These are phyloP conservation scores for Pleurotus citrinopileatus DNA, from an alignment of 768 basidiomycete species.

Conservation along the genomic window DNA sequence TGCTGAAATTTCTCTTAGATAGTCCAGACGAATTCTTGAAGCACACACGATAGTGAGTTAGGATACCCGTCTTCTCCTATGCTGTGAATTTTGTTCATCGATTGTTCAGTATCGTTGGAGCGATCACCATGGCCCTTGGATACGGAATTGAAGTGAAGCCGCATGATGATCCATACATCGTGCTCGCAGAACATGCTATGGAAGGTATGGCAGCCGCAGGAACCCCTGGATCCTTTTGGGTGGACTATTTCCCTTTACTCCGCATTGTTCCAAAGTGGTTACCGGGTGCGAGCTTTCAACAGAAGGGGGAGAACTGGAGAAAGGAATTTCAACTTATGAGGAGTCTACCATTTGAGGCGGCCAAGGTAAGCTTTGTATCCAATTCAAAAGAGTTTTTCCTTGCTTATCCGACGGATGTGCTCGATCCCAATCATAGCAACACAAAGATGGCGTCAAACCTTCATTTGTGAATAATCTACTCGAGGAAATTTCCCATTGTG, in stretches of 20 bases:
- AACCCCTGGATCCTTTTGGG: slow-evolving; percentile 19
- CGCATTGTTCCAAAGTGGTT: slow-evolving; percentile 20
- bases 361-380: neutral
- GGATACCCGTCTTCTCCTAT: neutral
- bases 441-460: neutral
- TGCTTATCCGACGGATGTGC: no score
- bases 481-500: neutral
- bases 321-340: neutral
- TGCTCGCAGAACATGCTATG: slow-evolving; percentile 19
- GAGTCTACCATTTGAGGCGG: neutral
- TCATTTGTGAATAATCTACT: neutral
- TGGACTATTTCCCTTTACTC: slow-evolving; percentile 27
- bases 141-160: slow-evolving; percentile 25
- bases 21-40: neutral
- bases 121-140: slow-evolving; percentile 18
- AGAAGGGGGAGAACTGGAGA: neutral
- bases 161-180: slow-evolving; percentile 23
- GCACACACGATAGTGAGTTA: neutral
- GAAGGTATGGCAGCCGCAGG: slow-evolving; percentile 16
- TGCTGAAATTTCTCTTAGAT: neutral
- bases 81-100: neutral
- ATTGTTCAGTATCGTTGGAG: neutral
- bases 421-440: no score
- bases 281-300: neutral
- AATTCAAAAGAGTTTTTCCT: no score